These are phyloP conservation scores for Lipomyces oligophaga DNA, from an alignment of 805 yeast species.

Conservation along the genomic window DNA sequence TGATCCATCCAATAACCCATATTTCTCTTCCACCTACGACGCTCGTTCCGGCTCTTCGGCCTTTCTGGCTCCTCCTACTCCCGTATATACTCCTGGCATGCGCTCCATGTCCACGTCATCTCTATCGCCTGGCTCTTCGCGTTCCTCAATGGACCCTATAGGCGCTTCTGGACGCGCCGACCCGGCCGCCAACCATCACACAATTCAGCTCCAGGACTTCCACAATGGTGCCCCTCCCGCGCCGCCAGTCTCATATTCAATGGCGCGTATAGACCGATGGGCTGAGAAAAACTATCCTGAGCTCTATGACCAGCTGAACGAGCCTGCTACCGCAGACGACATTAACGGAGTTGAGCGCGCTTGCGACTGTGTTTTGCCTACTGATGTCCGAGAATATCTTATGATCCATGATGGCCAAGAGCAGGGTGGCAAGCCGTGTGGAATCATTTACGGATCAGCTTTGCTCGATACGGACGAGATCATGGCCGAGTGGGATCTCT, in stretches of 20 bases:
- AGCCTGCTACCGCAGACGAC: conserved; percentile 77
- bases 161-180: neutral
- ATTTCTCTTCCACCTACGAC: conserved; percentile 13
- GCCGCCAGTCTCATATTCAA: conserved; percentile 67
- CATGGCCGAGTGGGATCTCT: conserved; percentile 72
- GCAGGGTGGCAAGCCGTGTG: conserved; percentile 65
- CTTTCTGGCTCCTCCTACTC: conserved; percentile 12
- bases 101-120: conserved; percentile 23
- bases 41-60: conserved; percentile 5
- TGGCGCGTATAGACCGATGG: conserved; percentile 90
- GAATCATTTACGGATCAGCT: conserved; percentile 76
- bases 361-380: conserved; percentile 67
- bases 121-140: conserved; percentile 11
- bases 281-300: conserved; percentile 74
- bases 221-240: conserved; percentile 58
- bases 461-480: conserved; percentile 78
- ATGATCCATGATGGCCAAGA: conserved; percentile 90
- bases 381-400: conserved; percentile 74
- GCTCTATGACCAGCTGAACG: conserved; percentile 68
- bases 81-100: conserved; percentile 26
- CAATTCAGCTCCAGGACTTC: conserved; percentile 40
- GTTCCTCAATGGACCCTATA: neutral
- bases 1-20: too few species aligned
- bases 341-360: conserved; percentile 80
- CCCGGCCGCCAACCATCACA: conserved; percentile 7